phyloP scores from a whole-genome alignment of 2,329 filamentous ascomycete species.

The Exophiala dermatitidis region DNA sequence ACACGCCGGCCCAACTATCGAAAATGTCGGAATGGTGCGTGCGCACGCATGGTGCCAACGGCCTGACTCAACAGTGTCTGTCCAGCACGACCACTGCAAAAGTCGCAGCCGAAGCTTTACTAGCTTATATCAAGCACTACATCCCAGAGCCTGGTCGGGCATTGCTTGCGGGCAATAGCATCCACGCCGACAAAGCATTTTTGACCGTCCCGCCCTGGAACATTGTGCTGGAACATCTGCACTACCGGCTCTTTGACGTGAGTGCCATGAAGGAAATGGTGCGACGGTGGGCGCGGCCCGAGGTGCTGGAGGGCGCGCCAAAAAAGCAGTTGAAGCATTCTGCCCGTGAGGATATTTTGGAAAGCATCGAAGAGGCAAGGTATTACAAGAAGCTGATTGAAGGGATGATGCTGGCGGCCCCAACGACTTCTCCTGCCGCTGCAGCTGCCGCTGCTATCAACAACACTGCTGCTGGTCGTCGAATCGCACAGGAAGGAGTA shows the following conservation, averaged over 20 bases:
- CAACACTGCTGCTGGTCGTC: no score
- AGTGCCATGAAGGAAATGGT: constrained; percentile 88
- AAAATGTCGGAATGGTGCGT: constrained; percentile 88
- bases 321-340: constrained; percentile 70
- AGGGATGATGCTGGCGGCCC: not conserved
- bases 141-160: constrained; percentile 61
- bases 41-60: constrained; percentile 68
- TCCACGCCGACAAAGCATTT: constrained; percentile 84
- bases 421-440: no score
- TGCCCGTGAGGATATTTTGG: constrained; percentile 81
- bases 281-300: constrained; percentile 65
- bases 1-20: constrained; percentile 61
- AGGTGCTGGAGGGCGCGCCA: constrained; percentile 56
- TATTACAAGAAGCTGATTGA: constrained; percentile 63
- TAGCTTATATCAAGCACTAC: constrained; percentile 68
- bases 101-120: constrained; percentile 63
- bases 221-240: constrained; percentile 65
- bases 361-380: constrained; percentile 86
- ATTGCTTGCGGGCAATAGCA: constrained; percentile 82
- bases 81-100: constrained; percentile 63
- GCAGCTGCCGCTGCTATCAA: no score
- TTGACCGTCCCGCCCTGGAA: constrained; percentile 67
- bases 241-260: constrained; percentile 88
- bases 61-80: constrained; percentile 69
- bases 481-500: no score